Conservation (phyloP, 2,329 filamentous ascomycete species). For the Beauveria caledonica region DNA sequence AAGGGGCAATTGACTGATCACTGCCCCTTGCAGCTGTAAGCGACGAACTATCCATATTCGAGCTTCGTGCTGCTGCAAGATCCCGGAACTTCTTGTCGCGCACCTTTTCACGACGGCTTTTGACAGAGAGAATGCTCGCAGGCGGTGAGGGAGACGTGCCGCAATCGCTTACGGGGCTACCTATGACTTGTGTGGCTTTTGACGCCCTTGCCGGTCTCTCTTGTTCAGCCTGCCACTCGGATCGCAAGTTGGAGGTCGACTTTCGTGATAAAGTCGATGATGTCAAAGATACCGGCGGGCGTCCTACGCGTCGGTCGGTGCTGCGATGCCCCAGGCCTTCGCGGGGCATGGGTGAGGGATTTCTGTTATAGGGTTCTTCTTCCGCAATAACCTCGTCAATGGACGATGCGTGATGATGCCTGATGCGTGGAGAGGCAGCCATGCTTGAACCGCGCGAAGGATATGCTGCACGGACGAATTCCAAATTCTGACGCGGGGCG, state of each 20-base stretch:
- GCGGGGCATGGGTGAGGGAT: slow-evolving; percentile 8
- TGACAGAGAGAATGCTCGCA: slow-evolving; percentile 16
- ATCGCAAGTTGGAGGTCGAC: slow-evolving; percentile 2
- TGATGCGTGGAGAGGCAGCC: slow-evolving; percentile 15
- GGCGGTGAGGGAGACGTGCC: slow-evolving; percentile 13
- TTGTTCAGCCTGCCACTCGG: background rate
- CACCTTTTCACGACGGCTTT: slow-evolving; percentile 30
- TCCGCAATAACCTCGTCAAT: slow-evolving; percentile 18
- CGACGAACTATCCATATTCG: background rate
- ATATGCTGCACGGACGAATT: slow-evolving; percentile 15
- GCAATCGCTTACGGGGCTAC: slow-evolving; percentile 16
- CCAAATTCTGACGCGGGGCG: background rate
- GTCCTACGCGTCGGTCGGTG: background rate
- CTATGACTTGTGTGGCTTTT: slow-evolving; percentile 12
- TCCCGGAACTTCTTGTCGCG: slow-evolving; percentile 33
- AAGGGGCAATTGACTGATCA: background rate
- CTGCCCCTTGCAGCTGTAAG: background rate
- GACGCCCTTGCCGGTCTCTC: background rate
- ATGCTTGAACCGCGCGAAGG: slow-evolving; percentile 22
- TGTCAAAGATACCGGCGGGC: slow-evolving; percentile 7
- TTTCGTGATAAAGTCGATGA: slow-evolving; percentile 1
- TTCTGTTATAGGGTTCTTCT: background rate
- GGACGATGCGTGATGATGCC: slow-evolving; percentile 20
- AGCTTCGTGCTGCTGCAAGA: slow-evolving; percentile 25
- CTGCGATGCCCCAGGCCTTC: background rate